phyloP scores from a whole-genome alignment of 345 rosid species.

The Geranium rotundifolium region DNA sequence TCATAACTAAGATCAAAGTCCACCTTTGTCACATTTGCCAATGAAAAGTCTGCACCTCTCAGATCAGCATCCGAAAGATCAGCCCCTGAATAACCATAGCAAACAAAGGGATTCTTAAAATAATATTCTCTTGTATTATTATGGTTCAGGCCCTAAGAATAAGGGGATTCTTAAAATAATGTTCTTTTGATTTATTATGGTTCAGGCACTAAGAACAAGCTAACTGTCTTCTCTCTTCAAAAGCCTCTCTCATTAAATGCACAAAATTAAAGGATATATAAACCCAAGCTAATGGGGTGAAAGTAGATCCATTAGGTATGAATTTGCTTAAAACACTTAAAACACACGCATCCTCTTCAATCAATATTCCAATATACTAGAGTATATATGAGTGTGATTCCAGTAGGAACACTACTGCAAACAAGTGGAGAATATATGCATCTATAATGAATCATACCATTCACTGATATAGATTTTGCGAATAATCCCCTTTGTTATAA shows the following conservation, averaged over 20 bases:
- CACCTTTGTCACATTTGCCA: conserved; percentile 91
- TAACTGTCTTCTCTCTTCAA: background rate
- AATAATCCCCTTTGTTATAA: too few relatives aligned
- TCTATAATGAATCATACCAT: too few relatives aligned
- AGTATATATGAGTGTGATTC: too few relatives aligned
- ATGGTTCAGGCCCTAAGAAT: too few relatives aligned
- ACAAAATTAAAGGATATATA: too few relatives aligned
- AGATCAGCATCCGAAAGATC: conserved; percentile 92
- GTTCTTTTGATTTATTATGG: too few relatives aligned
- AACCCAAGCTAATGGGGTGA: background rate
- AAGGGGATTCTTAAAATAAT: too few relatives aligned
- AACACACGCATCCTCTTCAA: background rate
- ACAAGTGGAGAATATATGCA: too few relatives aligned
- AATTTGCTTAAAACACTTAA: background rate
- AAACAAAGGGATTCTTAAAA: background rate
- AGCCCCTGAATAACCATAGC: conserved; percentile 41
- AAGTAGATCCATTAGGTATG: background rate
- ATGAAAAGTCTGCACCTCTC: conserved; percentile 73
- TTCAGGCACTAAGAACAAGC: background rate
- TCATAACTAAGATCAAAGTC: background rate
- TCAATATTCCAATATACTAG: too few relatives aligned
- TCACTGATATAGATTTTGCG: too few relatives aligned
- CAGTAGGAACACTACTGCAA: too few relatives aligned
- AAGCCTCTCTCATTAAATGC: too few relatives aligned
- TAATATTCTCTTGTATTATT: background rate